These are phyloP conservation scores for Nigrospora oryzae DNA, from an alignment of 2,329 filamentous ascomycete species.

Conservation along the genomic window DNA sequence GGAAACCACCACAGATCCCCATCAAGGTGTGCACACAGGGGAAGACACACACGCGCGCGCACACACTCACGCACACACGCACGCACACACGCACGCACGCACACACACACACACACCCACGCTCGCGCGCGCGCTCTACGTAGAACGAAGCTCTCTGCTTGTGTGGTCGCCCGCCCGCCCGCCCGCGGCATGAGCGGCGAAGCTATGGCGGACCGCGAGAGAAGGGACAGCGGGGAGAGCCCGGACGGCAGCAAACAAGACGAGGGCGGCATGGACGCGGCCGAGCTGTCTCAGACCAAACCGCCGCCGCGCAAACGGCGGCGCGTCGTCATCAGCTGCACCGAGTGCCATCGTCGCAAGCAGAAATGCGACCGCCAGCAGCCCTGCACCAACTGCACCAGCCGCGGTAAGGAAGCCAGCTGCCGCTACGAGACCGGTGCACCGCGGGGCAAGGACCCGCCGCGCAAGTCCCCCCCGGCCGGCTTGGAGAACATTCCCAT, in stretches of 20 bases:
- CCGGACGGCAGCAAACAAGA: not conserved
- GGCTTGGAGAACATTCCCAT: conserved; percentile 26
- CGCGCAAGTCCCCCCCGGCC: conserved; percentile 9
- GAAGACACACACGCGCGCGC: no score
- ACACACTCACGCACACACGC: no score
- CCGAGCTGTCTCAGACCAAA: conserved; percentile 7
- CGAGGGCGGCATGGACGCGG: not conserved
- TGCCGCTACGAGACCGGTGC: conserved; percentile 49
- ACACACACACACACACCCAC: no score
- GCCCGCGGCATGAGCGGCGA: no score
- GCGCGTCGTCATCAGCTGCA: conserved; percentile 54
- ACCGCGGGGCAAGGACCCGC: conserved; percentile 29
- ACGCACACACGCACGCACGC: no score
- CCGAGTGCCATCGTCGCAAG: conserved; percentile 56
- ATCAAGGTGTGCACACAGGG: no score
- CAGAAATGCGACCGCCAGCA: conserved; percentile 55
- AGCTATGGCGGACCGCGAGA: not conserved
- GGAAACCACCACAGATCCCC: no score
- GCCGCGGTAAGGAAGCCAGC: conserved; percentile 44
- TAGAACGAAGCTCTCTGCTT: no score
- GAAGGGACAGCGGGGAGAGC: not conserved
- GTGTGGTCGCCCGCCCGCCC: no score
- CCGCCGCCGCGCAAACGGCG: conserved; percentile 46
- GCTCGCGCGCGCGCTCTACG: no score
- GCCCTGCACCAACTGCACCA: conserved; percentile 51